Evolutionary conservation across 768 basidiomycete species (phyloP), one percentile per base, ranked within the genome.

Genomic region (Austroboletus eburneus): DNA sequence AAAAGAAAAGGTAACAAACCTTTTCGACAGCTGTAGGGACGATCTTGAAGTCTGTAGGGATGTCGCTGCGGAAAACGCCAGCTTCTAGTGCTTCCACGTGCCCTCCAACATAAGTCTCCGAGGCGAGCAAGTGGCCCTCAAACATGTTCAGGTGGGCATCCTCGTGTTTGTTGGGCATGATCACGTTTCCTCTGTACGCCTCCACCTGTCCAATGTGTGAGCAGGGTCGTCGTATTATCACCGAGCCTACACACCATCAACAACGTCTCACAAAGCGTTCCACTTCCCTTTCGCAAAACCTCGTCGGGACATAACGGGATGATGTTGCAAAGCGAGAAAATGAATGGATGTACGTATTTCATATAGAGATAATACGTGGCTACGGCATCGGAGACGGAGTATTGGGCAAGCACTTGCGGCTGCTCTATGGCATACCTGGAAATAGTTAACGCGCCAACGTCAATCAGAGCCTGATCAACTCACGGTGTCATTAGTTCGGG

Each of bases 301-400:
- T 99, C 96, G 58, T 99, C 96, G 3, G 96, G 93, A 58, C 85
- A 85, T 43, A 99, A 77, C 10, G 96, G 95, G 56, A 99, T 98
- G 66, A 98, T 99, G 74, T 96, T 99, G 69, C 96, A 98, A 30
- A 99, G 70, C 9, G 96, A 98, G 72, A 99, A 99, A 52, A 99
- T 91, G 77, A 99, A 99, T 0, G 96, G 96, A 61, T 98, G 94
- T 9, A 99, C 94, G 58, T 99, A 99, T 93, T 98, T 99, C 96
- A 98, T 99, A 71, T 99, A 98, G 29, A 99, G 78, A 67, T 98
- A 98, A 66, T 99, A 98, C 1, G 96, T 99, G n/a, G 96, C 95
- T 9, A 98, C 96, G 0, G 96, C 96, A 76, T 99, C 96, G 65
- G 96, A 99, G 22, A 99, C 96, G 57, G 96, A 98, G 68, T 99